Evolutionary conservation across 768 basidiomycete genomes (phyloP), one percentile per base, ranked within the genome.

Genomic region (Panaeolus papilionaceus): DNA sequence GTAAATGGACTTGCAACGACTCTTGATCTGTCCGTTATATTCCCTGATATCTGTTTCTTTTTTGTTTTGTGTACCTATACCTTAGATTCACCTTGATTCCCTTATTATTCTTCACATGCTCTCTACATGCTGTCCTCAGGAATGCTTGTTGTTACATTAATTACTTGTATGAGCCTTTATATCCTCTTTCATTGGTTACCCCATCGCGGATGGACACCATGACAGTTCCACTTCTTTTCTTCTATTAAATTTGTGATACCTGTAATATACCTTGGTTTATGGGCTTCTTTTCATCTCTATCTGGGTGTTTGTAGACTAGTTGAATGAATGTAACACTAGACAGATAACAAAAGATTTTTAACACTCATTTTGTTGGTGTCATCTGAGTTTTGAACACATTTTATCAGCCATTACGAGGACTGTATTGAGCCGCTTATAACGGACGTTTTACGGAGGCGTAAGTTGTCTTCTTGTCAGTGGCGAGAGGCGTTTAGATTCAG

Each of bases 201-300:
- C 28, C 20, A 10, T 40, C 18, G 8, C 20, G 45, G 45, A 47
- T 18, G 26, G 12, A 51, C 12, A 51, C 12, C 42, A 23, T 5
- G 33, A 33, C 33, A 33, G 33, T 33, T 2, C 47, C 18, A 20
- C 1, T 23, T 4, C 47, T 9, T 14, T 16, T 33, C 47, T 26
- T 8, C 1, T 26, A 11, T 23, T 20, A 44, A 44, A 18, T 18
- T 26, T 14, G 33, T 58, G 54, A 58, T 58, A 58, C 54, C 54
- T 58, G 26, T 58, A 37, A 18, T 64, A 37, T 64, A 33, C 12
- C 64, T 64, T 67, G 63, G 63, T 58, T 63, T 71, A 65, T 61
- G 66, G 67, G 64, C 64, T 61, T 64, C 6, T 58, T 33, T 7
- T 58, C 14, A 14, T 58, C 26, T 58, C 68, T 65, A 33, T 33